phyloP scores from a whole-genome alignment of 768 basidiomycete species.

The Lactarius deliciosus region DNA sequence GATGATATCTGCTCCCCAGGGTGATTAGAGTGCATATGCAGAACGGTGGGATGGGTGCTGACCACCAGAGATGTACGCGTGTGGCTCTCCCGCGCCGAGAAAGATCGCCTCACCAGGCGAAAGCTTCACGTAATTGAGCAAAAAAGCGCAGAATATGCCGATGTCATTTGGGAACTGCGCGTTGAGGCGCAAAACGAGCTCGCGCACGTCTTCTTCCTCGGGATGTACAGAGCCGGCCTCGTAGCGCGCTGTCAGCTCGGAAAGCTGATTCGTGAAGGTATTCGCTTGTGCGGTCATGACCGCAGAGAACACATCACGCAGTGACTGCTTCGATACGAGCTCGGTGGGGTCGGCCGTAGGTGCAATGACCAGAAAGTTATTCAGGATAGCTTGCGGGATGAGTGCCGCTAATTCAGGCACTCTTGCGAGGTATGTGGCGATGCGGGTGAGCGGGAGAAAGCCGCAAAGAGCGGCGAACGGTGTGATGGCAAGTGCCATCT shows the following conservation, averaged over 20 bases:
- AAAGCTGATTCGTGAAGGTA: conserved; percentile 54
- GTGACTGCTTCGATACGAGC: conserved; percentile 53
- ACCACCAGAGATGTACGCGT: conserved; percentile 96
- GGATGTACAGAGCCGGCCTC: conserved; percentile 40
- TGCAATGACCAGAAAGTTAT: conserved; percentile 52
- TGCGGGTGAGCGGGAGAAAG: conserved; percentile 77
- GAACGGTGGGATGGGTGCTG: conserved; percentile 31
- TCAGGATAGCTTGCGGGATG: conserved; percentile 55
- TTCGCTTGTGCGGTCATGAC: conserved; percentile 77
- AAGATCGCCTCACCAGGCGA: conserved; percentile 89
- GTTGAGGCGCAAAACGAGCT: conserved; percentile 62
- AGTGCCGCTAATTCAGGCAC: conserved; percentile 79
- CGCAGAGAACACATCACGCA: conserved; percentile 77
- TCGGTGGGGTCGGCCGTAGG: conserved; percentile 44
- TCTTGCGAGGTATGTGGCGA: conserved; percentile 61
- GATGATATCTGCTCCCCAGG: conserved; percentile 71
- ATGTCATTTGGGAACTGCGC: conserved; percentile 89
- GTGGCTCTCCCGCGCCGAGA: conserved; percentile 93
- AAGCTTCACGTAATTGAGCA: conserved; percentile 84
- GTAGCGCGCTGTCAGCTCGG: conserved; percentile 63
- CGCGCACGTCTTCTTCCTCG: conserved; percentile 49
- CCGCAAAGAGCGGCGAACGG: conserved; percentile 90
- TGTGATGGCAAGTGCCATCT: conserved; percentile 97
- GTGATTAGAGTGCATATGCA: not conserved
- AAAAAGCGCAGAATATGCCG: conserved; percentile 87